A percentile compares a stretch with the other conserved stretches of the same genome.
Conservation (phyloP, 1,139 yeast species). For the Ogataea hybrid region DNA sequence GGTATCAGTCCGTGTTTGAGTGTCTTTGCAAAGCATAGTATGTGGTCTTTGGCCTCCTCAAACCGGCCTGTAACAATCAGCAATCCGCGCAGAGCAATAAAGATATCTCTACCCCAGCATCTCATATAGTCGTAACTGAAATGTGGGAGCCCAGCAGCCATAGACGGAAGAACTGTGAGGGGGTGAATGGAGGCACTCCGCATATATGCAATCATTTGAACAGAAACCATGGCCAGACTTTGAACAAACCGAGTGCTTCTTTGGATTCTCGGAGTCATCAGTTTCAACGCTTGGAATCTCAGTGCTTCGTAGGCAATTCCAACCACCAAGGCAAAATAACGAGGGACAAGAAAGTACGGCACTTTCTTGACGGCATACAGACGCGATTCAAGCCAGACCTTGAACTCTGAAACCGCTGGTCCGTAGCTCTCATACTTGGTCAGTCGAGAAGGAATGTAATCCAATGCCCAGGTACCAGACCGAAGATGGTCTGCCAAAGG, state of each 20-base stretch:
- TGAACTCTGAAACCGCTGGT: conserved; percentile 49
- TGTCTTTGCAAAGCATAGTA: conserved; percentile 85
- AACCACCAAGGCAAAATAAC: conserved; percentile 76
- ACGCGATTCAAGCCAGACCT: conserved; percentile 67
- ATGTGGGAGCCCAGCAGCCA: conserved; percentile 98
- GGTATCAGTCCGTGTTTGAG: conserved; percentile 95
- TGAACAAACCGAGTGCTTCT: conserved; percentile 72
- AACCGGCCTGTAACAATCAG: conserved; percentile 72
- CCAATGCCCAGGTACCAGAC: conserved; percentile 87
- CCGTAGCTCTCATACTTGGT: conserved; percentile 49
- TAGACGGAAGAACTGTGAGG: conserved; percentile 56
- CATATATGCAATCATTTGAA: conserved; percentile 83
- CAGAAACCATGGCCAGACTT: conserved; percentile 73
- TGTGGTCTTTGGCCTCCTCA: conserved; percentile 79
- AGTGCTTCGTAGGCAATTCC: conserved; percentile 84
- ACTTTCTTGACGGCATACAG: conserved; percentile 61
- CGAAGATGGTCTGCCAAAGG: conserved; percentile 80
- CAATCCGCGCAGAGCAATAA: conserved; percentile 81
- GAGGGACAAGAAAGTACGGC: conserved; percentile 82
- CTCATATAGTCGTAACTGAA: conserved; percentile 89
- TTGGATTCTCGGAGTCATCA: conserved; percentile 55
- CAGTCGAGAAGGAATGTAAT: conserved; percentile 65
- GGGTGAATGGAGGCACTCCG: conserved; percentile 78
- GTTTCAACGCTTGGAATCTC: conserved; percentile 59
- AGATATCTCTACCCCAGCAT: conserved; percentile 98